Percentiles rank a stretch among this genome's conserved stretches.
Conservation (phyloP, 2,329 filamentous ascomycete genomes). For the Diaporthe vaccinii region DNA sequence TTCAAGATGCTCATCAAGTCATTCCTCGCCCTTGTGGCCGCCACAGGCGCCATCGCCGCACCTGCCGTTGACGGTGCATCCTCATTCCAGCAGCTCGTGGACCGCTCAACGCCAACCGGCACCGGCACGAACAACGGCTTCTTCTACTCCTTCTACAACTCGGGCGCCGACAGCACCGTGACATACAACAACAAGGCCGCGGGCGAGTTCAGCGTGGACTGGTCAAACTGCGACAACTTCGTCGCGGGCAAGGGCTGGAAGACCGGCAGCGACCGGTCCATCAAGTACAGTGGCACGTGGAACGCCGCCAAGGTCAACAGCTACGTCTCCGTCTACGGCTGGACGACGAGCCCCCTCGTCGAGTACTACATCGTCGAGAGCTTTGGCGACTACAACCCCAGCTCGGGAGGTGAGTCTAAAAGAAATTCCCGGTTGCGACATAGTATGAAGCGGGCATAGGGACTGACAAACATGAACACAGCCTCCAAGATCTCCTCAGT, state of each 20-base stretch:
- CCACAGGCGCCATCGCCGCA: slow-evolving; percentile 9
- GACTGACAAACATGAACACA: background rate
- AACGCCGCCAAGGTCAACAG: slow-evolving; percentile 47
- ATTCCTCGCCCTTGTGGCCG: slow-evolving; percentile 32
- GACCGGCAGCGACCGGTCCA: slow-evolving; percentile 55
- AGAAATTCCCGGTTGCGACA: background rate
- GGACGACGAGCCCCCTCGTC: slow-evolving; percentile 50
- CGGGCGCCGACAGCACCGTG: slow-evolving; percentile 52
- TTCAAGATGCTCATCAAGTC: slow-evolving; percentile 27
- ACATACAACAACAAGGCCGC: slow-evolving; percentile 57
- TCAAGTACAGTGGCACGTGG: slow-evolving; percentile 49
- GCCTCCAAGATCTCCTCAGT: slow-evolving; percentile 41
- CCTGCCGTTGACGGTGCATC: slow-evolving; percentile 7
- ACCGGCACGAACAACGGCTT: slow-evolving; percentile 54
- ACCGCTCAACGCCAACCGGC: slow-evolving; percentile 48
- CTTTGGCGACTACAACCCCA: slow-evolving; percentile 44
- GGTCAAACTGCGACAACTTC: slow-evolving; percentile 63
- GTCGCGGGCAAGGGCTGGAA: slow-evolving; percentile 72
- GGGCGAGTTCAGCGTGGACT: slow-evolving; percentile 57
- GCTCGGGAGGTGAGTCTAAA: slow-evolving; percentile 36
- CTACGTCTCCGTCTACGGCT: slow-evolving; percentile 52
- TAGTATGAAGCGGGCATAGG: background rate
- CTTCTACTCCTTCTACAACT: slow-evolving; percentile 62
- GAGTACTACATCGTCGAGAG: slow-evolving; percentile 49
- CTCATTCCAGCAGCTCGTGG: slow-evolving; percentile 2